These are phyloP conservation scores for Lachnellula cervina DNA, from an alignment of 2,329 filamentous ascomycete species.

Conservation along the genomic window DNA sequence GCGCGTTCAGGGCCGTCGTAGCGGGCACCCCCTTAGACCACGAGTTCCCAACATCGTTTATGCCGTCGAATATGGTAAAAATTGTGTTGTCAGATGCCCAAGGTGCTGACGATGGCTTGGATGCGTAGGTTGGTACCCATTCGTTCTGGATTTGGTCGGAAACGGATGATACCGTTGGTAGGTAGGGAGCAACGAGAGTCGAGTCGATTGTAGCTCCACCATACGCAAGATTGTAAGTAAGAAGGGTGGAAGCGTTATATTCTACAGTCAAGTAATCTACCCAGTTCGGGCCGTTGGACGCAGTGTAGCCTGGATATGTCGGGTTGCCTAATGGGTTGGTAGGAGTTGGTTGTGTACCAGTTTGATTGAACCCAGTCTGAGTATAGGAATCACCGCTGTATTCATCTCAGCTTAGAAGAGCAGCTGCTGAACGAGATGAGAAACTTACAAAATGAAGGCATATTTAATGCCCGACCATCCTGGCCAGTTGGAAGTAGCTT, in stretches of 20 bases:
- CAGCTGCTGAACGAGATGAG: neutral
- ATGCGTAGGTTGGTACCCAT: conserved; percentile 38
- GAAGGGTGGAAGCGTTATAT: conserved; percentile 40
- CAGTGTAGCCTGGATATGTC: conserved; percentile 35
- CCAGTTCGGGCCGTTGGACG: conserved; percentile 49
- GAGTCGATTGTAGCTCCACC: conserved; percentile 39
- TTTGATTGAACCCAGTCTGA: conserved; percentile 35
- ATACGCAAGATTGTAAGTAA: conserved; percentile 49
- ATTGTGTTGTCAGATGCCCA: conserved; percentile 38
- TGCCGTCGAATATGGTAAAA: conserved; percentile 49
- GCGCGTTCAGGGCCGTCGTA: conserved; percentile 32
- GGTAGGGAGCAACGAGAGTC: conserved; percentile 34
- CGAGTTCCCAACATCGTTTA: conserved; percentile 51
- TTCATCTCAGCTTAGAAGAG: neutral
- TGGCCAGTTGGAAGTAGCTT: conserved; percentile 30
- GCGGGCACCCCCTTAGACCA: conserved; percentile 34
- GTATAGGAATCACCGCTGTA: conserved; percentile 39
- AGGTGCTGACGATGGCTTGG: conserved; percentile 20
- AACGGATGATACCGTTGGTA: conserved; percentile 34
- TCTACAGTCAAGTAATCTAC: conserved; percentile 44
- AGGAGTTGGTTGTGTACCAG: conserved; percentile 30
- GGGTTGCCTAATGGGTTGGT: conserved; percentile 38
- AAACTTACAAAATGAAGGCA: conserved; percentile 39
- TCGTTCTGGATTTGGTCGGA: conserved; percentile 36
- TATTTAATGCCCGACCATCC: conserved; percentile 37